Evolutionary conservation across 2,329 filamentous ascomycete species (phyloP).

Genomic region (Dactylellina cionopaga): DNA sequence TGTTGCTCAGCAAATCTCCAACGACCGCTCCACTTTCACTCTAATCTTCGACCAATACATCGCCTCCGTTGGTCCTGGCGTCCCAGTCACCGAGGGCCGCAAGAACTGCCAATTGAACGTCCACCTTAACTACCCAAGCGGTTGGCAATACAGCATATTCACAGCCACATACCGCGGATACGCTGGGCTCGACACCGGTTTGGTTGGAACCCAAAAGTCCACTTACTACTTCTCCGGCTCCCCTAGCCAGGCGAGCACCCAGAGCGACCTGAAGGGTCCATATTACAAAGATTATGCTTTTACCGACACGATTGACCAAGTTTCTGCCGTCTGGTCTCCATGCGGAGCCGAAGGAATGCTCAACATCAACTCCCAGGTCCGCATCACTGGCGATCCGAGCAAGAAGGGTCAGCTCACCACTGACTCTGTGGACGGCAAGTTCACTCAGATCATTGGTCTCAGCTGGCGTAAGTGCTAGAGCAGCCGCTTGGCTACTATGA

Average conservation of each 20-base stretch:
- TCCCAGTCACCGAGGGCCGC: constrained; percentile 63
- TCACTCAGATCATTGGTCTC: constrained; percentile 62
- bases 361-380: constrained; percentile 68
- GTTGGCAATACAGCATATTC: constrained; percentile 67
- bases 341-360: constrained; percentile 65
- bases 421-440: constrained; percentile 65
- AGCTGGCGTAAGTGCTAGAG: constrained; percentile 61
- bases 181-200: constrained; percentile 63
- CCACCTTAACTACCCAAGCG: constrained; percentile 65
- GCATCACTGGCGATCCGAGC: constrained; percentile 59
- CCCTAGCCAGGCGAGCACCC: constrained; percentile 58
- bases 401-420: constrained; percentile 62
- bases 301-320: constrained; percentile 63
- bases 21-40: constrained; percentile 63
- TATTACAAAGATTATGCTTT: constrained; percentile 62
- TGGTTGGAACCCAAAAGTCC: constrained; percentile 65
- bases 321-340: constrained; percentile 66
- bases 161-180: constrained; percentile 67
- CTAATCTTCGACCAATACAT: constrained; percentile 67
- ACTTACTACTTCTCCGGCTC: constrained; percentile 68
- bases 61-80: constrained; percentile 64
- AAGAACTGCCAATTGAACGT: constrained; percentile 69
- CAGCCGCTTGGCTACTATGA: constrained; percentile 13
- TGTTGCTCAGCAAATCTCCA: constrained; percentile 62
- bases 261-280: constrained; percentile 63